Evolutionary conservation across 495 filamentous ascomycete genomes (phyloP).

Genomic region (Daldinia loculata): DNA sequence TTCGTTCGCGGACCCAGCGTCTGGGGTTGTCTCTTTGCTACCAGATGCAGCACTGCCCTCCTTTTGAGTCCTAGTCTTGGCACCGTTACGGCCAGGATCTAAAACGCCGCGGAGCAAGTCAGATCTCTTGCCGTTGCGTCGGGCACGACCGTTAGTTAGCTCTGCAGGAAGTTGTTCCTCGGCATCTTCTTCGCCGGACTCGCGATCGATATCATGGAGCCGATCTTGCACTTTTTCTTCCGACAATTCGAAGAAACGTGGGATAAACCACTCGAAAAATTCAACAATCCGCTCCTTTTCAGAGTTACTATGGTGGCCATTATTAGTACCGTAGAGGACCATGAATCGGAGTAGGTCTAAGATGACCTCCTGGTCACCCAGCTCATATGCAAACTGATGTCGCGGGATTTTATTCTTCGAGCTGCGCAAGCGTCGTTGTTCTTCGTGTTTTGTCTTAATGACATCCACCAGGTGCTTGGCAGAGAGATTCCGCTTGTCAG

Average conservation of each 20-base stretch:
- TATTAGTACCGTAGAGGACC: slow-evolving; percentile 75
- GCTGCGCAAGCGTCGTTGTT: slow-evolving; percentile 73
- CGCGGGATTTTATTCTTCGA: slow-evolving; percentile 66
- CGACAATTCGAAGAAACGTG: slow-evolving; percentile 87
- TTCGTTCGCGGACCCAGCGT: slow-evolving; percentile 73
- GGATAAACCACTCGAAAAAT: slow-evolving; percentile 89
- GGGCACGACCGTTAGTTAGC: slow-evolving; percentile 67
- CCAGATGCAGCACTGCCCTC: slow-evolving; percentile 74
- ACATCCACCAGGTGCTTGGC: slow-evolving; percentile 85
- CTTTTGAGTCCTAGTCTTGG: slow-evolving; percentile 68
- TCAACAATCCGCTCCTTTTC: slow-evolving; percentile 80
- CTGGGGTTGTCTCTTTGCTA: slow-evolving; percentile 89
- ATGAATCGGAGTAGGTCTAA: slow-evolving; percentile 83
- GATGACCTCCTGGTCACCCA: slow-evolving; percentile 80
- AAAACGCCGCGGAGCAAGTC: slow-evolving; percentile 88
- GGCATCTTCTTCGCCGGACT: slow-evolving; percentile 72
- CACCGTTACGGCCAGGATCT: slow-evolving; percentile 75
- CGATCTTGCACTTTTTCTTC: slow-evolving; percentile 77
- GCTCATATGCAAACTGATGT: slow-evolving; percentile 76
- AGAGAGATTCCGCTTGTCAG: slow-evolving; percentile 89
- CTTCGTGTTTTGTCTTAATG: slow-evolving; percentile 87
- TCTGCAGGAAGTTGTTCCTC: slow-evolving; percentile 67
- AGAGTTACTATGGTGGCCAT: slow-evolving; percentile 68
- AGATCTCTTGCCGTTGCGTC: slow-evolving; percentile 75
- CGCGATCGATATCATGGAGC: slow-evolving; percentile 72